Evolutionary conservation across 768 basidiomycete genomes (phyloP).

Genomic region (Agaricus subrufescens): DNA sequence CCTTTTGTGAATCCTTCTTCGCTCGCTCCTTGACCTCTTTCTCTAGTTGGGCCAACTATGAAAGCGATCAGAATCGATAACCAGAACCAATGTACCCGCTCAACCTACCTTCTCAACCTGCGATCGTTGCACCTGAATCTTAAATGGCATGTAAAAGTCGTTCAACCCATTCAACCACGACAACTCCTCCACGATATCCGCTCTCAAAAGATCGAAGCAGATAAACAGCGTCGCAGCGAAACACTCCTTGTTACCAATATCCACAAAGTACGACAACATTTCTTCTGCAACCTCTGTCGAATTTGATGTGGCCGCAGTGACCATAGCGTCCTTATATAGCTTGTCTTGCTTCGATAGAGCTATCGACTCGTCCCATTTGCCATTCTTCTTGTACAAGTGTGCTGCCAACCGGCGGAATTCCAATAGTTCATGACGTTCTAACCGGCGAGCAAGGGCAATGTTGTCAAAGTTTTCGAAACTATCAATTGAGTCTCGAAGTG

Average conservation of each 20-base stretch:
- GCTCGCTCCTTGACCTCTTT: constrained; percentile 86
- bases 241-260: constrained; percentile 98
- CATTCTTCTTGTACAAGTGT: constrained; percentile 98
- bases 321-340: constrained; percentile 93
- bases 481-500: constrained; percentile 94
- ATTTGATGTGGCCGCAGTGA: constrained; percentile 82
- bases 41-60: constrained; percentile 71
- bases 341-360: constrained; percentile 94
- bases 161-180: constrained; percentile 96
- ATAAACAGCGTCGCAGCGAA: constrained; percentile 87
- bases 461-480: constrained; percentile 99
- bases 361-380: constrained; percentile 95
- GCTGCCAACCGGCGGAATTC: constrained; percentile 96
- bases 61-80: constrained; percentile 11
- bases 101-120: constrained; percentile 64
- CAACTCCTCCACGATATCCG: constrained; percentile 90
- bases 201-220: constrained; percentile 93
- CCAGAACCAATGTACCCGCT: neutral
- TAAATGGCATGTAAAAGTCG: constrained; percentile 98
- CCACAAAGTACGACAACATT: constrained; percentile 91
- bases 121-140: constrained; percentile 81
- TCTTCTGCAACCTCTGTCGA: constrained; percentile 94
- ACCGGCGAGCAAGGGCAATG: constrained; percentile 73
- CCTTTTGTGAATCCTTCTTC: constrained; percentile 84
- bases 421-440: constrained; percentile 87